Evolutionary conservation across 768 basidiomycete genomes (phyloP).

Genomic region (Phylloporus scabripes): DNA sequence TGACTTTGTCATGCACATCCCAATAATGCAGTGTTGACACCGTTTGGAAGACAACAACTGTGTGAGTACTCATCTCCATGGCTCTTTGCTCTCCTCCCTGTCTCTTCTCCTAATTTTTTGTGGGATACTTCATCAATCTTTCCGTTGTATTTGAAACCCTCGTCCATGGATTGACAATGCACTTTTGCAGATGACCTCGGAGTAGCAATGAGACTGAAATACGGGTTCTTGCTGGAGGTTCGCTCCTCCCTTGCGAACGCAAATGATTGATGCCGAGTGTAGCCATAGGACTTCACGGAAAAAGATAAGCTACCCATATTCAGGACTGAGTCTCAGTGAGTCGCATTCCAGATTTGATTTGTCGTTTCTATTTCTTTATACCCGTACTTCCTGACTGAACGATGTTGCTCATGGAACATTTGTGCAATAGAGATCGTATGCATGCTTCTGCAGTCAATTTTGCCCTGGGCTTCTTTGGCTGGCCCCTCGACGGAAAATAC

Average conservation of each 20-base stretch:
- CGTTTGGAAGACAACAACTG: constrained; percentile 83
- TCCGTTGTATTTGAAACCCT: background rate
- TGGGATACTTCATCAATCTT: background rate
- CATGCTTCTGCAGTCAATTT: constrained; percentile 59
- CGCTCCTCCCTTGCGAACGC: background rate
- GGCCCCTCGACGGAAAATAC: constrained; percentile 66
- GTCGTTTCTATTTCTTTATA: background rate
- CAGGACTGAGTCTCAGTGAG: constrained; percentile 70
- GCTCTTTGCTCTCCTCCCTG: background rate
- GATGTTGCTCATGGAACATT: background rate
- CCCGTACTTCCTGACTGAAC: background rate
- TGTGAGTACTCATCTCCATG: constrained; percentile 40
- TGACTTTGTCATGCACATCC: background rate
- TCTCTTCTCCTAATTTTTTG: background rate
- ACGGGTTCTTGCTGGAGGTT: constrained; percentile 69
- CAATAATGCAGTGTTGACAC: constrained; percentile 59
- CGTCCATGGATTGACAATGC: constrained; percentile 1
- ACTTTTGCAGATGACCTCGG: constrained; percentile 50
- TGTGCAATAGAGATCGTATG: constrained; percentile 59
- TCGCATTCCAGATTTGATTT: background rate
- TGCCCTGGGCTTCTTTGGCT: constrained; percentile 72
- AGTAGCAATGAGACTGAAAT: constrained; percentile 68
- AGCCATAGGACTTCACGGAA: constrained; percentile 52
- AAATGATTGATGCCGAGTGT: constrained; percentile 19
- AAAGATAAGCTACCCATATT: constrained; percentile 67